Percentiles rank a stretch among this genome's conserved stretches.
These are phyloP conservation scores for Melastoma malabathricum DNA, from an alignment of 345 rosid species.

Conservation along the genomic window DNA sequence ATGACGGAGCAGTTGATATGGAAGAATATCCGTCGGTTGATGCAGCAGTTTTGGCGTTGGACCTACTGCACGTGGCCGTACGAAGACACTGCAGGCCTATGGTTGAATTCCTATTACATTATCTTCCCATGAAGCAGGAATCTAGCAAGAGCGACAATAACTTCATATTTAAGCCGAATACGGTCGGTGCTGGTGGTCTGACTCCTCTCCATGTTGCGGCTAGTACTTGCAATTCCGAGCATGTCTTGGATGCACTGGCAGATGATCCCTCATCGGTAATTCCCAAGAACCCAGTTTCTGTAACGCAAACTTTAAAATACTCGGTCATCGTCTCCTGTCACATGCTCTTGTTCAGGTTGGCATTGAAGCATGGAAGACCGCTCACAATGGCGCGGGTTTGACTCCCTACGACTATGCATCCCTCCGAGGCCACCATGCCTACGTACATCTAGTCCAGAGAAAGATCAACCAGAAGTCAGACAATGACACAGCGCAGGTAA, in stretches of 20 bases:
- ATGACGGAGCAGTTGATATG: conserved; percentile 26
- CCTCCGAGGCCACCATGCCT: conserved; percentile 34
- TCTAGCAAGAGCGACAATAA: conserved; percentile 10
- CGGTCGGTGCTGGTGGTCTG: conserved; percentile 47
- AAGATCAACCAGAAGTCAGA: conserved; percentile 27
- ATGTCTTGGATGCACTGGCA: conserved; percentile 49
- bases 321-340: too few relatives aligned
- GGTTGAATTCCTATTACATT: conserved; percentile 41
- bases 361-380: conserved; percentile 45
- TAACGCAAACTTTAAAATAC: too few relatives aligned
- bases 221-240: conserved; percentile 37
- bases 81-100: conserved; percentile 37
- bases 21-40: conserved; percentile 28
- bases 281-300: background rate
- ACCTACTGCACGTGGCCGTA: conserved; percentile 54
- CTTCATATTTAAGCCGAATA: conserved; percentile 36
- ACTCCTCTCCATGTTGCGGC: conserved; percentile 74
- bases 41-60: conserved; percentile 34
- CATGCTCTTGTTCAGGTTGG: conserved; percentile 40
- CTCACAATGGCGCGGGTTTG: conserved; percentile 35
- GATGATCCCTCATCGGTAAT: conserved; percentile 53
- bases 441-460: conserved; percentile 39
- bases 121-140: conserved; percentile 29
- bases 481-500: conserved; percentile 16
- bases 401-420: conserved; percentile 54